Evolutionary conservation across 352 stramenopile genomes (phyloP).

Genomic region (Globisporangium paroecandrum): DNA sequence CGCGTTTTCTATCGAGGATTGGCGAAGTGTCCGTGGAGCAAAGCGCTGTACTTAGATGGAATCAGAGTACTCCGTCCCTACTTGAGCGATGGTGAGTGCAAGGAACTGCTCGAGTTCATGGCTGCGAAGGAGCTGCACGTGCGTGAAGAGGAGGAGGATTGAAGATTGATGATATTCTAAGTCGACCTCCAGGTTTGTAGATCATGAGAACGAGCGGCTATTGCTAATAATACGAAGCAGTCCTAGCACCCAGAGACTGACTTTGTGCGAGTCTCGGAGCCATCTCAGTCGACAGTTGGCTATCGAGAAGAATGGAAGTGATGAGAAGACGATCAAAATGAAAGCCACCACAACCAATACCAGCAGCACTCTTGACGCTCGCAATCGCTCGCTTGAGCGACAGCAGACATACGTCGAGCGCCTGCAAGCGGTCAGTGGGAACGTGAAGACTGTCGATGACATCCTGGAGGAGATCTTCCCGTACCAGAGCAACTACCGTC

Average conservation of each 20-base stretch:
- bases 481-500: constrained; percentile 25
- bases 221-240: neutral
- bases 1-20: constrained; percentile 77
- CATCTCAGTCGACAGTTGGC: neutral
- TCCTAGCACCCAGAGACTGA: neutral
- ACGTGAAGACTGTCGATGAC: constrained; percentile 24
- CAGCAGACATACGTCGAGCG: constrained; percentile 19
- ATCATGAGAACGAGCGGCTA: neutral
- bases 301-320: neutral
- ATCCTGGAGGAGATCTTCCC: constrained; percentile 37
- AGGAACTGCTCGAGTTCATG: constrained; percentile 69
- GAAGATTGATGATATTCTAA: constrained; percentile 20
- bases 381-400: neutral
- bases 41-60: constrained; percentile 67
- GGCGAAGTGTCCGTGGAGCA: constrained; percentile 74
- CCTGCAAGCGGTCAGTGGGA: constrained; percentile 19
- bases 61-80: constrained; percentile 61
- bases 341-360: neutral
- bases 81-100: constrained; percentile 52
- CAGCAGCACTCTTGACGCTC: neutral
- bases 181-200: neutral
- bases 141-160: constrained; percentile 21
- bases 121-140: constrained; percentile 69
- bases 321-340: neutral
- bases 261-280: neutral